These are phyloP conservation scores for Linnemannia hyalina DNA, from an alignment of 192 early-diverging fungal species.

Conservation along the genomic window DNA sequence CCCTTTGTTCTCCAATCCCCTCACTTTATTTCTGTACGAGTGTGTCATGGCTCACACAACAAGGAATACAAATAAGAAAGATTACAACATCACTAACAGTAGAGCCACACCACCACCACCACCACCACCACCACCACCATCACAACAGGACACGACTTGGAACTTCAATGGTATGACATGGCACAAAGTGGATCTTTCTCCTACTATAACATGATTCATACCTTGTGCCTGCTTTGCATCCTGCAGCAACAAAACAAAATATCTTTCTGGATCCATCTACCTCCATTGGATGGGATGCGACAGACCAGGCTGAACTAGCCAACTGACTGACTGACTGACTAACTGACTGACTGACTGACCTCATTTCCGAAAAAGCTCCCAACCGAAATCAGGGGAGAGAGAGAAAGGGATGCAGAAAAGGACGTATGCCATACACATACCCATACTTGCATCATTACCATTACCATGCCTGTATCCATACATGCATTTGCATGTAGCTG, in stretches of 20 bases:
- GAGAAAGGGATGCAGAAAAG: neutral
- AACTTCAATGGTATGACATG: neutral
- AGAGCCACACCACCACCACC: neutral
- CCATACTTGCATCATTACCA: neutral
- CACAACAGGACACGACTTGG: neutral
- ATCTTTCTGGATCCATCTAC: neutral
- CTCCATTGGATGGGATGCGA: neutral
- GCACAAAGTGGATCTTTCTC: neutral
- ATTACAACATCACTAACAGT: neutral
- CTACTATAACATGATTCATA: neutral
- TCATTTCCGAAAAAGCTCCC: conserved; percentile 1
- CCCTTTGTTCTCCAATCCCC: neutral
- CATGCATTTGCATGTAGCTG: neutral
- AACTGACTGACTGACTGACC: too few species aligned
- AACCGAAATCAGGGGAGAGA: neutral
- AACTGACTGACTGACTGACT: neutral
- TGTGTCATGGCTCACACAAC: conserved; percentile 5
- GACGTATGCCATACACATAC: neutral
- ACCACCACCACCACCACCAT: neutral
- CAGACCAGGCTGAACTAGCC: neutral
- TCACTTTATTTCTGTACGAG: neutral
- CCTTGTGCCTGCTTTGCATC: neutral
- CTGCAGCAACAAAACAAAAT: neutral
- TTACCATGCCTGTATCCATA: neutral
- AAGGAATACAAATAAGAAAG: neutral